Base-by-base conservation (phyloP, 2,329 filamentous ascomycete genomes). In the Cucurbitaria berberidis region DNA sequence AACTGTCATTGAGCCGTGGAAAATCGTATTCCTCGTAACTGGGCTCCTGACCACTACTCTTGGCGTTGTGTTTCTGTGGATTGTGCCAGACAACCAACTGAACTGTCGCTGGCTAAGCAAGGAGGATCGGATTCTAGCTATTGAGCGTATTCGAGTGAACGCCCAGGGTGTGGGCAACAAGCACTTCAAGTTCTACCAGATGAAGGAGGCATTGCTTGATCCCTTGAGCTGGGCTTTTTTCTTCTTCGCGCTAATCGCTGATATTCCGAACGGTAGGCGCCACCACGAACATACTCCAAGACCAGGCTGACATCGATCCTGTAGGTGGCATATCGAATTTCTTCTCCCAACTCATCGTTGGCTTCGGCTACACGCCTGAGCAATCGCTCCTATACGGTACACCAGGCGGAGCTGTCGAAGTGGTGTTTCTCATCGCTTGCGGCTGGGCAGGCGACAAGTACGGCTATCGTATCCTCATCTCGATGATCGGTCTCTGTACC, bases 111-210 rank as follows among this genome's bases (percentile, higher is more conserved):
- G 82, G 81, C 63, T 95, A 22, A 88, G 78, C 7, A 82, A 87
- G 46, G 80, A 85, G 40, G 90, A 93, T 60, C 84, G 85, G 11
- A 70, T 86, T 0, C 80, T 91, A 36, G 88, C 87, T 0, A 78
- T 92, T 22, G 89, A 91, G 58, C 82, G 90, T 0, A 84, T 93
- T 5, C 81, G 89, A 0, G 80, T 85, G 19, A 93, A 93, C 63
- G 86, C 91, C 68, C 90, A 90, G 54, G 90, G 90, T 0, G 86
- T 89, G 15, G 88, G 87, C 1, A 89, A 85, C 55, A 86, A 86
- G 59, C 81, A 89, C 56, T 89, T 88, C 74, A 89, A 89, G 58
- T 79, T 82, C 76, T 80, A 83, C 19, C 90, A 95, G 57, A 77
- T 89, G 1, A 78, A 82, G 15, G 84, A 87, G 60, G 82, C 84